Evolutionary conservation across 371 early-diverging fungal species (phyloP).

Genomic region (Mortierella sp.): DNA sequence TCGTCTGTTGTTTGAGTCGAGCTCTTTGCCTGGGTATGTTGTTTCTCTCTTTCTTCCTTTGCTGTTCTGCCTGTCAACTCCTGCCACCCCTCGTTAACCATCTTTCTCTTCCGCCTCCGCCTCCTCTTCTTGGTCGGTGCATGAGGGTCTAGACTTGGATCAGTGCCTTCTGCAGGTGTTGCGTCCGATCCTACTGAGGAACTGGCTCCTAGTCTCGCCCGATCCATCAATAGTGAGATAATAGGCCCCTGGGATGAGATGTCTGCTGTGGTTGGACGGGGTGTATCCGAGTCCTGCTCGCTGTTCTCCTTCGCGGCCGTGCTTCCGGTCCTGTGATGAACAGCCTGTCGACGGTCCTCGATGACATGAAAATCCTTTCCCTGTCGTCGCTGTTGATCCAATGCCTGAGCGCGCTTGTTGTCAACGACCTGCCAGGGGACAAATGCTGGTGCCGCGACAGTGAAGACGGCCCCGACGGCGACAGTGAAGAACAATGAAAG

Average conservation of each 20-base stretch:
- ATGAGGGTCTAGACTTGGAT: constrained; percentile 1
- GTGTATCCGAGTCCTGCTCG: background rate
- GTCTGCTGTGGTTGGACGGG: background rate
- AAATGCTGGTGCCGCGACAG: constrained; percentile 51
- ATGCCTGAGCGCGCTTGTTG: constrained; percentile 45
- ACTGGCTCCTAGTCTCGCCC: constrained; percentile 5
- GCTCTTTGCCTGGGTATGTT: constrained; percentile 12
- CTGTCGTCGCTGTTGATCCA: constrained; percentile 50
- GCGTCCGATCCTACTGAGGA: background rate
- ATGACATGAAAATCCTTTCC: constrained; percentile 50
- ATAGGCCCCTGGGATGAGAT: constrained; percentile 42
- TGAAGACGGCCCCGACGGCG: constrained; percentile 53
- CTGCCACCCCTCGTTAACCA: constrained; percentile 54
- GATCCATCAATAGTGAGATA: constrained; percentile 43
- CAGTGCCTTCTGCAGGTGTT: background rate
- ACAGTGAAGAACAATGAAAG: constrained; percentile 54
- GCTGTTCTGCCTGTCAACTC: constrained; percentile 54
- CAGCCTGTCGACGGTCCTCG: constrained; percentile 13
- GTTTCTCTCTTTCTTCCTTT: constrained; percentile 44
- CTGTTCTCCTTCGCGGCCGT: too few relatives aligned
- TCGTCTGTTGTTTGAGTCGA: background rate
- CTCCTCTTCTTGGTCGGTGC: constrained; percentile 31
- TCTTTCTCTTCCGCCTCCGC: constrained; percentile 50
- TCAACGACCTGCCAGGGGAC: constrained; percentile 53
- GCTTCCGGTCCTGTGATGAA: background rate